These are phyloP conservation scores for Alloascoidea hylecoeti DNA, from an alignment of 805 yeast genomes.

Conservation along the genomic window DNA sequence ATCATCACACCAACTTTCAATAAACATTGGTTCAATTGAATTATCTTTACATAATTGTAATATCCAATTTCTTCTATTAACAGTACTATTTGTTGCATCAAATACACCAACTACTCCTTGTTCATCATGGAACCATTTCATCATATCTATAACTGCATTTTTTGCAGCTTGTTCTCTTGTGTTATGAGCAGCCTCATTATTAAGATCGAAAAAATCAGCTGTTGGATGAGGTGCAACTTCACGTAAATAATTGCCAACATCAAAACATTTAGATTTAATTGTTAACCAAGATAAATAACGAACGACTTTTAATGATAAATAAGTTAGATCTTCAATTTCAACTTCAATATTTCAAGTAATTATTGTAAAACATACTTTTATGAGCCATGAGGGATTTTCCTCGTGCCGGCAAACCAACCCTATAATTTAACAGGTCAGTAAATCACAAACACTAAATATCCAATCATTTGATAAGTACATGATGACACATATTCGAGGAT, in stretches of 20 bases:
- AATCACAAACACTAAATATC: too few species aligned
- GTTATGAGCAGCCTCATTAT: conserved; percentile 48
- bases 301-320: conserved; percentile 31
- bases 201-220: conserved; percentile 65
- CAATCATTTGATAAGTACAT: conserved; percentile 20
- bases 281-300: conserved; percentile 89
- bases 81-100: conserved; percentile 87
- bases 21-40: conserved; percentile 76
- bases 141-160: conserved; percentile 63
- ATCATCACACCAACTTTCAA: conserved; percentile 88
- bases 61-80: conserved; percentile 52
- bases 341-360: neutral
- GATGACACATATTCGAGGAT: conserved; percentile 69
- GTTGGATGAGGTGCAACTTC: conserved; percentile 42
- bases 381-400: conserved; percentile 94
- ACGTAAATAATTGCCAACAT: conserved; percentile 79
- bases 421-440: neutral
- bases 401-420: conserved; percentile 19
- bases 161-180: conserved; percentile 58
- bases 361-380: conserved; percentile 29
- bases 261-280: conserved; percentile 74
- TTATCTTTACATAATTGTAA: conserved; percentile 36
- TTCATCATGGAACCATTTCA: conserved; percentile 75
- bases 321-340: neutral
- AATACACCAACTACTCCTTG: conserved; percentile 83